phyloP scores from a whole-genome alignment of 1,284 basidiomycete species.

The Heterobasidion irregulare region DNA sequence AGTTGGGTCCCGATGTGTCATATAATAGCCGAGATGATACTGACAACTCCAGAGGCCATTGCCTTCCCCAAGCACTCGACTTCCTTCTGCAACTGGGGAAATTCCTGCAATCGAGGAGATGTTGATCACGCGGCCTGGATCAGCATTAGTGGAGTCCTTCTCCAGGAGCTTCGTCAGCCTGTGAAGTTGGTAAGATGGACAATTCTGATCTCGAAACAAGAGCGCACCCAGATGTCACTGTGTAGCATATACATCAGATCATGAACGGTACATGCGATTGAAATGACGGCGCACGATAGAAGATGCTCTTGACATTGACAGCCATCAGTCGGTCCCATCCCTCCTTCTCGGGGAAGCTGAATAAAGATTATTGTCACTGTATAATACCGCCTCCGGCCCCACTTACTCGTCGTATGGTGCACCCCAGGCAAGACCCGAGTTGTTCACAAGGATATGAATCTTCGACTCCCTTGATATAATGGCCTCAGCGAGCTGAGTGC shows the following conservation, averaged over 20 bases:
- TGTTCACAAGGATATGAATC: slow-evolving; percentile 76
- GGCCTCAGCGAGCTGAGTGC: slow-evolving; percentile 62
- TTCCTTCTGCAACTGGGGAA: slow-evolving; percentile 40
- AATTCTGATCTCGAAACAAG: background rate
- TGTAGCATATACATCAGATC: background rate
- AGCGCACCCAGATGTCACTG: slow-evolving; percentile 61
- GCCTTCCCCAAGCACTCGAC: slow-evolving; percentile 43
- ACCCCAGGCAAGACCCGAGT: slow-evolving; percentile 78
- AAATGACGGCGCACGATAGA: slow-evolving; percentile 49
- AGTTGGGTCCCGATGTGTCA: background rate
- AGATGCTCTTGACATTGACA: slow-evolving; percentile 76
- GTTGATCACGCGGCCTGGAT: slow-evolving; percentile 75
- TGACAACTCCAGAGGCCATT: slow-evolving; percentile 77
- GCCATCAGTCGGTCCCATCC: slow-evolving; percentile 82
- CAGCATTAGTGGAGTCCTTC: slow-evolving; percentile 56
- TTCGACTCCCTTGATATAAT: slow-evolving; percentile 64
- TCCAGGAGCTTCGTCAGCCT: slow-evolving; percentile 57
- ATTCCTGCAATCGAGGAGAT: slow-evolving; percentile 73
- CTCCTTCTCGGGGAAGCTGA: slow-evolving; percentile 60
- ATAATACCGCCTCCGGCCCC: background rate
- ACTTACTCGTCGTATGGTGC: slow-evolving; percentile 50
- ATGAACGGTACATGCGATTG: slow-evolving; percentile 3
- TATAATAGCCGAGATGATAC: slow-evolving; percentile 19
- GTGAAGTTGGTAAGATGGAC: slow-evolving; percentile 10
- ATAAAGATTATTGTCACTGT: background rate